Evolutionary conservation across 352 stramenopile genomes (phyloP).

Genomic region (Phytopythium delawarense): DNA sequence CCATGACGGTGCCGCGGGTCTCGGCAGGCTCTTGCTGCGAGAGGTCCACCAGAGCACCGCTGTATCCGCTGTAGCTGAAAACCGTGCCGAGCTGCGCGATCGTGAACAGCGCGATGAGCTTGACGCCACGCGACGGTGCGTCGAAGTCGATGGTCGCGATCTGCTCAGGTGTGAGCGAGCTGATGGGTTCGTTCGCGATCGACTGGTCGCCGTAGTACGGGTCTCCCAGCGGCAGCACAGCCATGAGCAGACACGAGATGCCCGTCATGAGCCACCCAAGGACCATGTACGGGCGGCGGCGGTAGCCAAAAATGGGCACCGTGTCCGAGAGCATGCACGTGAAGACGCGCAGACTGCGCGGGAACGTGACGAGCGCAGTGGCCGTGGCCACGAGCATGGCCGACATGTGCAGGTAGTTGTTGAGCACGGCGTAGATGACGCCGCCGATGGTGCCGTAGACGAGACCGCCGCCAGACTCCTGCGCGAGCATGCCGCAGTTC

Average conservation of each 20-base stretch:
- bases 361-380: slow-evolving; percentile 43
- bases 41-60: slow-evolving; percentile 60
- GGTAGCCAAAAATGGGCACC: slow-evolving; percentile 73
- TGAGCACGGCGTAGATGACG: slow-evolving; percentile 55
- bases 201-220: slow-evolving; percentile 44
- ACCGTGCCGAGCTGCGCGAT: slow-evolving; percentile 73
- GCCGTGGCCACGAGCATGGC: slow-evolving; percentile 43
- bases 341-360: slow-evolving; percentile 50
- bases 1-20: slow-evolving; percentile 34
- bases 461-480: slow-evolving; percentile 38
- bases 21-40: slow-evolving; percentile 43
- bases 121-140: slow-evolving; percentile 36
- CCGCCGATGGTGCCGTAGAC: slow-evolving; percentile 41
- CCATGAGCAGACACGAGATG: slow-evolving; percentile 40
- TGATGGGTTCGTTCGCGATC: slow-evolving; percentile 22
- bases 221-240: slow-evolving; percentile 34
- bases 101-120: slow-evolving; percentile 66
- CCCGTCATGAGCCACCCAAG: slow-evolving; percentile 52
- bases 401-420: slow-evolving; percentile 64
- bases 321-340: slow-evolving; percentile 75
- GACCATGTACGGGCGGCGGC: slow-evolving; percentile 78
- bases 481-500: slow-evolving; percentile 44
- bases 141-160: slow-evolving; percentile 36
- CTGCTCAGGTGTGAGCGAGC: slow-evolving; percentile 25
- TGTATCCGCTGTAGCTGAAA: slow-evolving; percentile 64